Evolutionary conservation across 495 filamentous ascomycete species (phyloP).

Genomic region (Saxophila tyrrhenica): DNA sequence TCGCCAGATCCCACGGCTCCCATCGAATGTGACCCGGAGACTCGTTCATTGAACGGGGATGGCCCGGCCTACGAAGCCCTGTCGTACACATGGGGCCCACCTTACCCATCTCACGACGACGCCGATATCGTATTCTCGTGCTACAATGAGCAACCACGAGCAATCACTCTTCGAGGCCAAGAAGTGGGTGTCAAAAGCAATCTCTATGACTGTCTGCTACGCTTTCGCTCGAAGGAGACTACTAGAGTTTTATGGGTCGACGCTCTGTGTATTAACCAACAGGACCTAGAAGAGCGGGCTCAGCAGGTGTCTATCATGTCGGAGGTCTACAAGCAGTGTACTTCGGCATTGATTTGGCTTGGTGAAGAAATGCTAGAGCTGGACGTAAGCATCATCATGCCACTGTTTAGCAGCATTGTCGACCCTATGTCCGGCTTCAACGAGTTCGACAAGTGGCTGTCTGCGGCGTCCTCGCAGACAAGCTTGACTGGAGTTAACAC

Average conservation of each 20-base stretch:
- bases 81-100: too few species aligned
- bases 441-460: too few species aligned
- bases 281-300: not conserved
- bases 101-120: too few species aligned
- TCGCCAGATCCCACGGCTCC: too few species aligned
- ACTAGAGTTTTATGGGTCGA: not conserved
- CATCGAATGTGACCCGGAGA: too few species aligned
- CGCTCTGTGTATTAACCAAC: not conserved
- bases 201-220: not conserved
- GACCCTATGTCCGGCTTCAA: too few species aligned
- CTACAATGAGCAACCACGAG: too few species aligned
- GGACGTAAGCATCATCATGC: not conserved
- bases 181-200: not conserved
- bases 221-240: not conserved
- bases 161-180: not conserved
- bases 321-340: not conserved
- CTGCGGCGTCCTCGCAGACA: too few species aligned
- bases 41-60: too few species aligned
- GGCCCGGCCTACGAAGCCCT: too few species aligned
- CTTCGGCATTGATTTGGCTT: not conserved
- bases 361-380: not conserved
- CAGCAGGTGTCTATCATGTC: not conserved
- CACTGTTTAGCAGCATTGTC: not conserved
- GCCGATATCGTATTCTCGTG: too few species aligned
- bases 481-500: too few species aligned